Base-by-base conservation (phyloP, 139 green algal genomes). In the Coccomyxa sp. region DNA sequence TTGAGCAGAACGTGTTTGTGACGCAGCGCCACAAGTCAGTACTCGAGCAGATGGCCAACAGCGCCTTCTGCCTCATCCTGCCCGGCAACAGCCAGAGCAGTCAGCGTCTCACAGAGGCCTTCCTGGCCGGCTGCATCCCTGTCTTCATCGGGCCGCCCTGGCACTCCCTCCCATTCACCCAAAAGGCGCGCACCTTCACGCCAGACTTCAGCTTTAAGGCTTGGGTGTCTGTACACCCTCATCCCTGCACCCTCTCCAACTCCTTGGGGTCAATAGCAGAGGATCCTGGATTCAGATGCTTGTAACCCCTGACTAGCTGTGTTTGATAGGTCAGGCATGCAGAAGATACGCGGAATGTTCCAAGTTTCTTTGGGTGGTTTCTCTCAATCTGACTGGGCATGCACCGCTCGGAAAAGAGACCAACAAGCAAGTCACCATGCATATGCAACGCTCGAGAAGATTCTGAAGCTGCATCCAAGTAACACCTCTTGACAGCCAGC, bases 101-200 rank as follows among this genome's bases (percentile, higher is more conserved):
- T 51, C 51, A 45, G 58, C 78, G 78, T 51, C 51, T 82, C 1
- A 82, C 78, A 0, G 78, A 82, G 57, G 57, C 57, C 25, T 51
- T 82, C 58, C 58, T 82, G 13, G 16, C 57, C 58, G 78, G 78
- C 51, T 82, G 78, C 78, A 82, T 82, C 30, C 78, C 78, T 13
- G 78, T 82, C 51, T 82, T 82, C 57, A 74, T 82, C 30, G 78
- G 78, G 21, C 78, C 57, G 0, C 78, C 78, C 58, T 82, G 78
- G 78, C 78, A 82, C 58, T 45, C 57, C 58, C 45, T 82, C 51
- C 78, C 78, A 17, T n/a, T 82, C 21, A 57, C 58, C 58, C 76
- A 80, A 32, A 63, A 63, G 76, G 71, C 27, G 71, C 66, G 66
- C 38, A 51, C 38, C 38, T 51, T 51, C 38, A 51, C 38, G 7